Conservation (phyloP, 2,329 filamentous ascomycete species). For the Botrytis medusae region DNA sequence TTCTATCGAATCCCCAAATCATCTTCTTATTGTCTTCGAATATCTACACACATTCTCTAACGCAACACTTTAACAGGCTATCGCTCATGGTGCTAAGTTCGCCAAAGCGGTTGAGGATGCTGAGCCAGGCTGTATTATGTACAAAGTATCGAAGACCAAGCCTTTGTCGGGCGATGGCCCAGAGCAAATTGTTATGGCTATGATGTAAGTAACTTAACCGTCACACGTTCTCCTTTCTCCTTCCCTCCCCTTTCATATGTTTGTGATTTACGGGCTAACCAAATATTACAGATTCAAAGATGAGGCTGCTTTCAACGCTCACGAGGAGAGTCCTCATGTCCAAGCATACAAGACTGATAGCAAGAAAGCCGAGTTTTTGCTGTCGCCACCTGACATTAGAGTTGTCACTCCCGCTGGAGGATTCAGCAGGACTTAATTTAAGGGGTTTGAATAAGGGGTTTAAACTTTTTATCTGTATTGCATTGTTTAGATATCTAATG, state of each 20-base stretch:
- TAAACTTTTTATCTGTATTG: slow-evolving; percentile 31
- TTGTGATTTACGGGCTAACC: neutral
- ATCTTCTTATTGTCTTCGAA: neutral
- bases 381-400: neutral
- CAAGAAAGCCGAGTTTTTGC: neutral
- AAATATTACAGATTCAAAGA: slow-evolving; percentile 8
- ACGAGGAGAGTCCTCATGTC: slow-evolving; percentile 8
- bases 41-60: neutral
- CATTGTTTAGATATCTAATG: neutral
- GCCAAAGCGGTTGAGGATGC: neutral
- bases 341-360: neutral
- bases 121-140: slow-evolving; percentile 9
- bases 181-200: slow-evolving; percentile 14
- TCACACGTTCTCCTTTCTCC: neutral
- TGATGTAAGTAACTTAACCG: neutral
- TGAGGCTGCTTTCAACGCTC: slow-evolving; percentile 1
- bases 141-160: slow-evolving; percentile 9
- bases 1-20: neutral
- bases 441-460: neutral
- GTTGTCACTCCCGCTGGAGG: slow-evolving; percentile 1
- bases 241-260: neutral
- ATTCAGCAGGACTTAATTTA: neutral
- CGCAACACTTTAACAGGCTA: neutral
- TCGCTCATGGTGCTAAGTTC: neutral
- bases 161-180: slow-evolving; percentile 2